Conservation (phyloP, 164 flowering plant species). For the Piper longum region DNA sequence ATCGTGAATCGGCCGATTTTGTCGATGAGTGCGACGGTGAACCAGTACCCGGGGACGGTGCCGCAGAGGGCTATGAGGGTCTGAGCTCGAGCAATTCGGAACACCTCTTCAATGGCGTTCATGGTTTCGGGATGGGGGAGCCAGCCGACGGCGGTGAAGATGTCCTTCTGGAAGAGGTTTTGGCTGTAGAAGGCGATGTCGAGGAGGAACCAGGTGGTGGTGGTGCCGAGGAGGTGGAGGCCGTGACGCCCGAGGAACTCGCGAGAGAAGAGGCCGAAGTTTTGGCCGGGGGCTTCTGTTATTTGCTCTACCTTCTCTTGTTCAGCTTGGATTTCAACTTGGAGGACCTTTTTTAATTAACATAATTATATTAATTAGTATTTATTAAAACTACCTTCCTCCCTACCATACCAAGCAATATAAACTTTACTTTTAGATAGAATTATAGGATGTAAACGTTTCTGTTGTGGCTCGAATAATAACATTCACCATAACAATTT, state of each 20-base stretch:
- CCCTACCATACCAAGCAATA: too few species aligned
- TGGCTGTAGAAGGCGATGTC: slow-evolving; percentile 13
- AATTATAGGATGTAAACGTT: too few species aligned
- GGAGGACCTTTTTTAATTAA: background rate
- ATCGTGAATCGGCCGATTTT: slow-evolving; percentile 7
- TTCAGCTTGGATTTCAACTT: slow-evolving; percentile 5
- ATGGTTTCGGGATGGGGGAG: slow-evolving; percentile 6
- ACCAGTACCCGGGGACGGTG: slow-evolving; percentile 13
- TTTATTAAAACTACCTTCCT: too few species aligned
- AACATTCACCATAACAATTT: too few species aligned
- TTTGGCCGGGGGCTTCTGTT: background rate
- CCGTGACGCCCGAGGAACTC: slow-evolving; percentile 10
- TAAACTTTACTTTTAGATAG: too few species aligned
- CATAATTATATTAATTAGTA: too few species aligned
- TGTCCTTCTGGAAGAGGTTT: slow-evolving; percentile 13
- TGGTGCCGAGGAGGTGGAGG: slow-evolving; percentile 8
- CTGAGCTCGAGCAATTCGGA: slow-evolving; percentile 6
- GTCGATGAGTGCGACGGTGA: slow-evolving; percentile 11
- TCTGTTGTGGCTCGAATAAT: too few species aligned
- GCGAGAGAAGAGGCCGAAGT: slow-evolving; percentile 4
- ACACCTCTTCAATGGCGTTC: slow-evolving; percentile 10
- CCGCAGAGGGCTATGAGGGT: slow-evolving; percentile 11
- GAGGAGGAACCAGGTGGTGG: slow-evolving; percentile 9
- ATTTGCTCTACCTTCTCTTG: background rate
- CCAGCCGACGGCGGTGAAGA: slow-evolving; percentile 12